Base-by-base conservation (phyloP, 257 asterid species). In the Fraxinus americana region DNA sequence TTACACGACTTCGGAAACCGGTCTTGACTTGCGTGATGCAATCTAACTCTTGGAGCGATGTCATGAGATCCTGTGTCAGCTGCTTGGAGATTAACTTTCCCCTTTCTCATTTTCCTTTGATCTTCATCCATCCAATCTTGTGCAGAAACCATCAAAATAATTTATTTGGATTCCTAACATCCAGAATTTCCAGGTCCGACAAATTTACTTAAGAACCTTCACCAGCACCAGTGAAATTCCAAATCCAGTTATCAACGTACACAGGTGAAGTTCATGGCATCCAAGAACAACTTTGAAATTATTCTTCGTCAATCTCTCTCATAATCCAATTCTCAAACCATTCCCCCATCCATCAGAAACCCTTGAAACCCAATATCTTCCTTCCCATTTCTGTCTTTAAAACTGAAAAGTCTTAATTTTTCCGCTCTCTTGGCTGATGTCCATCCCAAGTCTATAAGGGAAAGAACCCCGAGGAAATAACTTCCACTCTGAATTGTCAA, bases 141-240 rank as follows among this genome's bases (percentile, higher is more conserved):
- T 54, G 27, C 27, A 21, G 12, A 17, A 38, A 74, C 75, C 32
- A 23, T 50, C 21, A 14, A 68, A 70, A 9, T 45, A 63, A 34
- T 23, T 52, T 39, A 61, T 66, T 73, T 13, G 16, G 79, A 66
- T 61, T 30, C 17, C 41, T 36, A 50, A 71, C 21, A 69, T 8
- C 57, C 38, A 75, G 74, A 73, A 30, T 29, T 54, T 74, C 71
- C 71, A 48, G 50, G 73, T 70, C 68, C 12, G 36, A 78, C 52
- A 71, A 27, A 75, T 72, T 68, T 7, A 67, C 45, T 57, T 67
- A 9, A 50, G 14, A 72, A 43, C 78, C 61, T 32, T 23, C 48
- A 76, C 75, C 67, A 61, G 1, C 9, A 61, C 67, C 32, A 61
- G 67, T 4, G 54, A 21, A 27, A 16, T 43, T 68, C 39, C 43